Percentiles rank a stretch among this genome's conserved stretches.
These are phyloP conservation scores for Penicillium italicum DNA, from an alignment of 2,329 filamentous ascomycete genomes.

Conservation along the genomic window DNA sequence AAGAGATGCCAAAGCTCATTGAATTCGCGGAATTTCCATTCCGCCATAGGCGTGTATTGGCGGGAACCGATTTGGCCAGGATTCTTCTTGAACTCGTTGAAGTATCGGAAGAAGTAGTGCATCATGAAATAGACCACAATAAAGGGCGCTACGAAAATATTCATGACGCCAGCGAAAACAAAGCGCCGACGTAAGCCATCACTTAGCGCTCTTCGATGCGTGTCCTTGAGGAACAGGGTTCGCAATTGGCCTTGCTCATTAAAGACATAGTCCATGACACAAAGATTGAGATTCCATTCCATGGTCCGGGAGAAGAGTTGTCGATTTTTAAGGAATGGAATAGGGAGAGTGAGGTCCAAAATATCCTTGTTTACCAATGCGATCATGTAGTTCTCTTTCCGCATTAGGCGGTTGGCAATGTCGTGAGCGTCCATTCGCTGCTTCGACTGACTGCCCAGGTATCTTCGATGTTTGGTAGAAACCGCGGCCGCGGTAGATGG, in stretches of 20 bases:
- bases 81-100: constrained; percentile 95
- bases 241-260: constrained; percentile 83
- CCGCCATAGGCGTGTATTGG: constrained; percentile 85
- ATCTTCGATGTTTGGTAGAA: constrained; percentile 57
- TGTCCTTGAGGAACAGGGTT: constrained; percentile 78
- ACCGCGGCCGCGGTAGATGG: constrained; percentile 70
- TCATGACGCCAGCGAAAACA: constrained; percentile 77
- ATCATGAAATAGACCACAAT: constrained; percentile 82
- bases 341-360: constrained; percentile 75
- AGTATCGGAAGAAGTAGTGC: constrained; percentile 91
- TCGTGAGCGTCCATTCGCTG: constrained; percentile 94
- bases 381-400: constrained; percentile 94
- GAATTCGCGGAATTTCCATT: constrained; percentile 98
- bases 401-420: constrained; percentile 95
- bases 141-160: constrained; percentile 80
- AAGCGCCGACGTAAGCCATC: constrained; percentile 74
- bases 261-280: constrained; percentile 91
- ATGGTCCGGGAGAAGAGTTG: constrained; percentile 86
- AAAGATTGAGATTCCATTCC: constrained; percentile 87
- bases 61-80: constrained; percentile 81
- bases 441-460: constrained; percentile 79
- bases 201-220: constrained; percentile 73
- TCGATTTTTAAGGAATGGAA: constrained; percentile 75
- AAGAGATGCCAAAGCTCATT: constrained; percentile 95
- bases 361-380: constrained; percentile 97